Base-by-base conservation (phyloP, 352 stramenopile species). In the Phytophthora tentaculata region DNA sequence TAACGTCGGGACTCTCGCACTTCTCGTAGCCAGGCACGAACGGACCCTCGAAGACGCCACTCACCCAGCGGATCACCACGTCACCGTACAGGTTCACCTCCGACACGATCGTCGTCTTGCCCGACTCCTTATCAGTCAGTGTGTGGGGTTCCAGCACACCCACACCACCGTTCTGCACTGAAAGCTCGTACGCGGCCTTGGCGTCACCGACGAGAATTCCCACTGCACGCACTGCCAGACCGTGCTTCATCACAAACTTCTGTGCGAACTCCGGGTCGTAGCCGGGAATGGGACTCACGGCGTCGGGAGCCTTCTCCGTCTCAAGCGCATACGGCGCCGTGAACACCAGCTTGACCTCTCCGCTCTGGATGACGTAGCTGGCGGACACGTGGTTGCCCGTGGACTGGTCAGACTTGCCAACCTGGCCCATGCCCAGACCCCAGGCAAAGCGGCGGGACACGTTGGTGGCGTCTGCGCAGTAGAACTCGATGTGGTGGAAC, bases 401-500 rank as follows among this genome's bases (percentile, higher is more conserved):
- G 66, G 83, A 95, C 72, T 93, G 81, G 78, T 95, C 86, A 39
- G 85, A 92, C 76, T 96, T 95, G 69, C 68, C 88, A 19, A 94
- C 81, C 37, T 88, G 72, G 39, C 80, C 74, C 77, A 97, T 91
- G 47, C 91, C 91, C 39, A 98, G 81, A 8, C 83, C 91, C 83
- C 79, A 96, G 14, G 71, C 62, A 73, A 98, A 97, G 56, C 91
- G 86, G 50, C 81, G 80, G 19, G 71, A 89, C 43, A 57, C 73
- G 73, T 93, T 95, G 35, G 86, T 95, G 37, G 88, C 88, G 59
- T 96, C 88, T 57, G 64, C 67, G 61, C 82, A 88, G 79, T 86
- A 96, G 68, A 96, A 95, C 66, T 95, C 88, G 53, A 96, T 67
- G 80, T 95, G 87, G 71, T 96, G 82, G 72, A 96, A 96, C 62